phyloP scores from a whole-genome alignment of 2,329 filamentous ascomycete genomes.

The Colletotrichum trifolii region DNA sequence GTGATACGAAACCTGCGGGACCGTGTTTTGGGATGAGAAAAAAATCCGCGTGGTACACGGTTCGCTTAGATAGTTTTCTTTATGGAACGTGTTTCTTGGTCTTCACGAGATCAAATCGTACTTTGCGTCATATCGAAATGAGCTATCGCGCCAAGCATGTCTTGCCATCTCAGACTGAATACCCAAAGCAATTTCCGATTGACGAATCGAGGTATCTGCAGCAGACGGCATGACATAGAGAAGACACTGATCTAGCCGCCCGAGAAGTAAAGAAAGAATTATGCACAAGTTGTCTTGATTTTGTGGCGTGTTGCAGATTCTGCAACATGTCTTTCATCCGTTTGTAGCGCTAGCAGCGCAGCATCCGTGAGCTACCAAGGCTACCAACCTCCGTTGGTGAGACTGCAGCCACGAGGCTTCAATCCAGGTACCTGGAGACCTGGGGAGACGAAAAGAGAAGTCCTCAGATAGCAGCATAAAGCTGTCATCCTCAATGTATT shows the following conservation, averaged over 20 bases:
- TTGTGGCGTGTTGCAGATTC: conserved; percentile 35
- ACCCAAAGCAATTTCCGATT: too few relatives aligned
- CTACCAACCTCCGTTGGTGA: too few relatives aligned
- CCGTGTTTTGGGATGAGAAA: conserved; percentile 4
- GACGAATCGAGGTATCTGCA: not conserved
- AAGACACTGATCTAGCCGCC: too few relatives aligned
- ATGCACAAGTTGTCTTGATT: conserved; percentile 23
- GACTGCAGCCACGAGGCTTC: too few relatives aligned
- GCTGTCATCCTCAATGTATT: too few relatives aligned
- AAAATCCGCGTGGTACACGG: not conserved
- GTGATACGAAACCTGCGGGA: conserved; percentile 20
- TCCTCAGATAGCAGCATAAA: too few relatives aligned
- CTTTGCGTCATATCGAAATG: conserved; percentile 1
- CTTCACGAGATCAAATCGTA: too few relatives aligned
- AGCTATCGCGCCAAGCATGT: conserved; percentile 6
- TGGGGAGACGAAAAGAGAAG: too few relatives aligned
- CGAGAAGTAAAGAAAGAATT: conserved; percentile 10
- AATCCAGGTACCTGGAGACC: too few relatives aligned
- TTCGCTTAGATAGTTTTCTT: not conserved
- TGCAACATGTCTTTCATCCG: conserved; percentile 34
- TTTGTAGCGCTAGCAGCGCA: conserved; percentile 25
- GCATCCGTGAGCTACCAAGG: conserved; percentile 8
- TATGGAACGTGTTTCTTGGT: not conserved
- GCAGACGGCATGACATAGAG: too few relatives aligned
- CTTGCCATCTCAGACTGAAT: too few relatives aligned